Conservation (phyloP, 257 asterid genomes). For the Nicotiana undulata region DNA sequence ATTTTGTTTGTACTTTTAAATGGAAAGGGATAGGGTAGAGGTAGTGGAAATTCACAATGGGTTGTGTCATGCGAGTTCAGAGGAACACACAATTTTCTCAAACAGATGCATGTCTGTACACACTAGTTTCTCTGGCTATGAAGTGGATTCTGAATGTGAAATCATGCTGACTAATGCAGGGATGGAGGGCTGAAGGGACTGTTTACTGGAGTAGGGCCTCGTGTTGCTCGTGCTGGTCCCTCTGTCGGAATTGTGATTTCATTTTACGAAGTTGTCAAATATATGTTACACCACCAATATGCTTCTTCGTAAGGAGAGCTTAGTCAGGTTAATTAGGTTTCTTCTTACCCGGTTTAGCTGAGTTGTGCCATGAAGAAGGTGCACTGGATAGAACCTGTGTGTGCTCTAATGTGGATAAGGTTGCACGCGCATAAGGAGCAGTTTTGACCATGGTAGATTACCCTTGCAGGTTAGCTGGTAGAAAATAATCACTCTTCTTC, state of each 20-base stretch:
- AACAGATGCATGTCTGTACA: neutral
- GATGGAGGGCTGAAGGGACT: constrained; percentile 85
- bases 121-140: neutral
- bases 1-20: neutral
- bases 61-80: neutral
- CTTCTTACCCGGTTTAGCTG: neutral
- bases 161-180: constrained; percentile 32
- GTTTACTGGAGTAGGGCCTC: constrained; percentile 95
- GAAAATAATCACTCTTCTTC: constrained; percentile 38
- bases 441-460: constrained; percentile 21
- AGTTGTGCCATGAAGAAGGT: neutral
- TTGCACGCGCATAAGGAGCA: constrained; percentile 19
- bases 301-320: constrained; percentile 10
- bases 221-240: constrained; percentile 97
- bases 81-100: neutral
- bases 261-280: constrained; percentile 83
- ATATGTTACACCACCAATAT: constrained; percentile 44
- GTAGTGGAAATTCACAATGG: neutral
- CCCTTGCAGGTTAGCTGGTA: neutral
- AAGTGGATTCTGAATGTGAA: neutral
- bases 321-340: neutral
- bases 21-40: neutral
- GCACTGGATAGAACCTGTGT: neutral
- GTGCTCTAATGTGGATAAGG: constrained; percentile 16
- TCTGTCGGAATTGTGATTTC: constrained; percentile 93